Conservation (phyloP, 257 asterid species). For the Solanum infundibuliforme region DNA sequence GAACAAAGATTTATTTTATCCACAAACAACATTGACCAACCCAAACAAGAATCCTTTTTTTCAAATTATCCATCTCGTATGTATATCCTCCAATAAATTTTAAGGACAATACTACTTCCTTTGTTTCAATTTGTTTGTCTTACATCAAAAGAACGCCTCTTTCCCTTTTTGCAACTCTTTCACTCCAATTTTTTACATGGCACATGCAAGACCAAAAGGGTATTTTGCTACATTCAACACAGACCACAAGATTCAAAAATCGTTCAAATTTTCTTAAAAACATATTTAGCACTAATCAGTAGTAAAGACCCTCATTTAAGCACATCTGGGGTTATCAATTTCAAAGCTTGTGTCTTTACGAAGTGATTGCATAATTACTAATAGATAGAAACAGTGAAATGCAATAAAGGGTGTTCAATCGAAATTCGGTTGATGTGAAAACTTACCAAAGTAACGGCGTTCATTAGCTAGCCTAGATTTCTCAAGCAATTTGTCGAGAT, state of each 20-base stretch:
- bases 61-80: background rate
- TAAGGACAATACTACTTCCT: background rate
- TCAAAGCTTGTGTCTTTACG: background rate
- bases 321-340: background rate
- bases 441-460: constrained; percentile 84
- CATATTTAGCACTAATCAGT: background rate
- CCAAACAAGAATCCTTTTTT: background rate
- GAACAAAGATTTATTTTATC: background rate
- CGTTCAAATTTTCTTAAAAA: background rate
- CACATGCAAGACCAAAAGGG: background rate
- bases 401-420: background rate
- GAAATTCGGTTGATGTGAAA: background rate
- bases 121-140: background rate
- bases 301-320: background rate
- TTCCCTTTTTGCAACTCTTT: background rate
- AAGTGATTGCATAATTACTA: background rate
- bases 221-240: background rate
- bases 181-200: background rate
- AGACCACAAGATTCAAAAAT: background rate
- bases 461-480: constrained; percentile 86
- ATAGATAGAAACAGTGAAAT: background rate
- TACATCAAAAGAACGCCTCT: background rate
- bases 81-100: background rate
- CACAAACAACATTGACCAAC: background rate
- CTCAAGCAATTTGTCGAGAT: constrained; percentile 72